phyloP scores from a whole-genome alignment of 2,329 filamentous ascomycete species.

The Cladophialophora psammophila region DNA sequence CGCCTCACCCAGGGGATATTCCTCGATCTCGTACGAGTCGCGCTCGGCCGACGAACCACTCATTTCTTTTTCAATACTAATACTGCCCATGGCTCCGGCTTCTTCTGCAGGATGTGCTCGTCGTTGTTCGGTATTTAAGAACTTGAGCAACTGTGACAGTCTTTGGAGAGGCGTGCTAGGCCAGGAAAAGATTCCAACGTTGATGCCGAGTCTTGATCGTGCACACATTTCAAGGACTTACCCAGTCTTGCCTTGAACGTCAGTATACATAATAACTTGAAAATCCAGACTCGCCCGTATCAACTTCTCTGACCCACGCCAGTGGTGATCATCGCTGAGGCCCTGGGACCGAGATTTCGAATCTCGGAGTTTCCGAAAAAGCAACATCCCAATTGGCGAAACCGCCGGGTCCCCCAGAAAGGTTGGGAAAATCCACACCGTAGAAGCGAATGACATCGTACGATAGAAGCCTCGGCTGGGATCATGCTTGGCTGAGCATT shows the following conservation, averaged over 20 bases:
- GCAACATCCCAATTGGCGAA: not conserved
- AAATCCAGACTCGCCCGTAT: not conserved
- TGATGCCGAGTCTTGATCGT: not conserved
- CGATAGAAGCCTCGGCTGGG: not conserved
- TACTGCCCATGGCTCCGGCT: not conserved
- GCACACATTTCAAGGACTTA: not conserved
- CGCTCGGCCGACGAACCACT: not conserved
- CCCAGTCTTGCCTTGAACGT: not conserved
- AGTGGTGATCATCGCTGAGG: not conserved
- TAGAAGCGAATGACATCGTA: not conserved
- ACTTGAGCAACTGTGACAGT: not conserved
- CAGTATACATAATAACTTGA: slow-evolving; percentile 1
- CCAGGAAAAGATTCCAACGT: too few species aligned
- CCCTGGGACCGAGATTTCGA: not conserved
- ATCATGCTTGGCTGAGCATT: not conserved
- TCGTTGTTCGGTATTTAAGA: not conserved
- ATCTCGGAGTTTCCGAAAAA: not conserved
- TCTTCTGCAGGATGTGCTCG: not conserved
- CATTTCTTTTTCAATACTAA: not conserved
- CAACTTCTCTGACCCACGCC: not conserved
- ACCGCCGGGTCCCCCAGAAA: not conserved
- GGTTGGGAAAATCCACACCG: not conserved
- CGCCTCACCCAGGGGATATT: slow-evolving; percentile 4
- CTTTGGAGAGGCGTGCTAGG: not conserved
- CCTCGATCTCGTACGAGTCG: not conserved